A percentile compares a stretch with the other conserved stretches of the same genome.
These are phyloP conservation scores for Yarrowia porcina DNA, from an alignment of 805 yeast species.

Conservation along the genomic window DNA sequence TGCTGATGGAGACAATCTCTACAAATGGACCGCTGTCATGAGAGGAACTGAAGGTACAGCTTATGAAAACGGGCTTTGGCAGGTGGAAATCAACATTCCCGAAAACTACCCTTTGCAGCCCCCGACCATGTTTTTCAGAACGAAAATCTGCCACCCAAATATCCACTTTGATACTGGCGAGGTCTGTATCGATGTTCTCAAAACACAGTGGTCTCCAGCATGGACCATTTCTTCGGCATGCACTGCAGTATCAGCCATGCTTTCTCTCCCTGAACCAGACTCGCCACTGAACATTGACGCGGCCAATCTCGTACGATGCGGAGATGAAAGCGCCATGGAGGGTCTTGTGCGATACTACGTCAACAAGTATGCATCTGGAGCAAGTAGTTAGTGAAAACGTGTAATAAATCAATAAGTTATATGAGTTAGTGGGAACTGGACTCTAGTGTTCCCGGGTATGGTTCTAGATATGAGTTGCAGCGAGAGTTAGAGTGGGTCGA, in stretches of 20 bases:
- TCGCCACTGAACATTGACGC: slow-evolving; percentile 43
- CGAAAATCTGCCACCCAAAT: slow-evolving; percentile 40
- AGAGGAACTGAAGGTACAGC: slow-evolving; percentile 42
- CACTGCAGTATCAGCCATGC: slow-evolving; percentile 40
- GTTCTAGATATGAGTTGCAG: not conserved
- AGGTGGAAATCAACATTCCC: slow-evolving; percentile 43
- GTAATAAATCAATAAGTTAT: slow-evolving; percentile 25
- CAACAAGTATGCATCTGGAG: slow-evolving; percentile 21
- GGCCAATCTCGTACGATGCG: slow-evolving; percentile 39
- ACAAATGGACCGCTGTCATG: slow-evolving; percentile 35
- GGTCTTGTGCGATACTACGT: slow-evolving; percentile 19
- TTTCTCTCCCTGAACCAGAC: slow-evolving; percentile 41
- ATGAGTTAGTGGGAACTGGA: slow-evolving; percentile 23
- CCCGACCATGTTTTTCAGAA: slow-evolving; percentile 46
- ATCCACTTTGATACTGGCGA: slow-evolving; percentile 42
- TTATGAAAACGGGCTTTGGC: slow-evolving; percentile 51
- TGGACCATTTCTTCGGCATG: slow-evolving; percentile 42
- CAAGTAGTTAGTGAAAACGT: not conserved
- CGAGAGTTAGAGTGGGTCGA: no score
- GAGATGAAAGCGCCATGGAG: slow-evolving; percentile 31
- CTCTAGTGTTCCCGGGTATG: slow-evolving; percentile 16
- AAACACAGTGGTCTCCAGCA: slow-evolving; percentile 42
- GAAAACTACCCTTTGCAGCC: slow-evolving; percentile 49
- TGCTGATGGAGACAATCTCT: slow-evolving; percentile 34
- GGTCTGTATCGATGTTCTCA: slow-evolving; percentile 41